phyloP scores from a whole-genome alignment of 2,329 filamentous ascomycete species.

The Ramularia endophylla region DNA sequence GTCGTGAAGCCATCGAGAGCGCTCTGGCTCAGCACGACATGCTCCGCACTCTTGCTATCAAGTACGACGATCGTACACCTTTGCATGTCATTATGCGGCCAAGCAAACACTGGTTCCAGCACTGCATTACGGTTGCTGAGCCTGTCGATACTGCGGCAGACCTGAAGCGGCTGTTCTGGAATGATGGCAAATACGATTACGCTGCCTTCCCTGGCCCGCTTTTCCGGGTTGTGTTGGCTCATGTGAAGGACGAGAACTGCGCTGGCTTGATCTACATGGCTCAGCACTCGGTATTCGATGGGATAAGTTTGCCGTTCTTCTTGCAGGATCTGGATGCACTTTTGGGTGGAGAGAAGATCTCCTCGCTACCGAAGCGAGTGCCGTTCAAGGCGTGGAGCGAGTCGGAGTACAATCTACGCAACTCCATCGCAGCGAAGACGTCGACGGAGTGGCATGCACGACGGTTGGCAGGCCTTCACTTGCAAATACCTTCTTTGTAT shows the following conservation, averaged over 20 bases:
- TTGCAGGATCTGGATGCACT: constrained; percentile 5
- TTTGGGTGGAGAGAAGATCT: no score
- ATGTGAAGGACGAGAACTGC: constrained; percentile 4
- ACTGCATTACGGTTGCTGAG: constrained; percentile 3
- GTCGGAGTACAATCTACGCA: no score
- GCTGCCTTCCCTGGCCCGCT: constrained; percentile 10
- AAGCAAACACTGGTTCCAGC: neutral
- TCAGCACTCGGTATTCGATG: constrained; percentile 14
- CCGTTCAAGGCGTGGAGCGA: no score
- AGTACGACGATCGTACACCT: neutral
- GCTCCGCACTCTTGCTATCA: constrained; percentile 4
- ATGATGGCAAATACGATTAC: constrained; percentile 8
- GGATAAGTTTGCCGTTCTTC: constrained; percentile 1
- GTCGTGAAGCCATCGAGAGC: constrained; percentile 7
- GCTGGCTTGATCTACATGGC: constrained; percentile 6
- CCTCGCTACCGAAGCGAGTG: no score
- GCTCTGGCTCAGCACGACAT: constrained; percentile 5
- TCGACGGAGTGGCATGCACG: no score
- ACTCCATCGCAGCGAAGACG: no score
- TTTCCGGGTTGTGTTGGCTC: constrained; percentile 4
- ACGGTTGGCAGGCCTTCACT: no score
- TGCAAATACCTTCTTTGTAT: no score
- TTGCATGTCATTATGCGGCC: constrained; percentile 8
- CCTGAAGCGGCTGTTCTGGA: constrained; percentile 1
- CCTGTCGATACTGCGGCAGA: constrained; percentile 7